phyloP scores from a whole-genome alignment of 805 yeast species.

The Wickerhamiella nectarea region DNA sequence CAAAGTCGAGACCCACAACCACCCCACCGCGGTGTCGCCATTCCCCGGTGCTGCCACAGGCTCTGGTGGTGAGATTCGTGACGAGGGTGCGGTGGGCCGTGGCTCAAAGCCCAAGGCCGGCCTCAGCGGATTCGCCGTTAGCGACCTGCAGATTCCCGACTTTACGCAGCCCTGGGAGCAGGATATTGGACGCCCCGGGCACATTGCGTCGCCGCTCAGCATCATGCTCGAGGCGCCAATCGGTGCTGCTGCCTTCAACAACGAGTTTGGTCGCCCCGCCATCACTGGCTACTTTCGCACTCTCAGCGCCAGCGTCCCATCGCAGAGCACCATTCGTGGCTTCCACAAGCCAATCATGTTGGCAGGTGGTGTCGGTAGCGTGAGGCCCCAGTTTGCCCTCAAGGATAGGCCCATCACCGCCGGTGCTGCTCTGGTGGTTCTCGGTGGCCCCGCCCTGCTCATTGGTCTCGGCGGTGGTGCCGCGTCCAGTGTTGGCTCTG shows the following conservation, averaged over 20 bases:
- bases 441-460: constrained; percentile 96
- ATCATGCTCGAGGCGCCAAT: constrained; percentile 96
- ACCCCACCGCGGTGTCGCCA: constrained; percentile 98
- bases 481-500: constrained; percentile 91
- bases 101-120: constrained; percentile 98
- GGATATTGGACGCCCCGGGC: constrained; percentile 77
- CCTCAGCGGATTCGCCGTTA: constrained; percentile 79
- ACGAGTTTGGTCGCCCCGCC: constrained; percentile 97
- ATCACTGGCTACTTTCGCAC: constrained; percentile 95
- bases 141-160: constrained; percentile 78
- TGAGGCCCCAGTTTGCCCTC: constrained; percentile 82
- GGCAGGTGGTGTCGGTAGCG: constrained; percentile 98
- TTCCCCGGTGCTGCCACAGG: constrained; percentile 99
- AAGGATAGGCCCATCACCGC: constrained; percentile 82
- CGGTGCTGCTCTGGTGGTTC: constrained; percentile 78
- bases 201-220: constrained; percentile 83
- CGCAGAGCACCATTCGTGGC: constrained; percentile 75
- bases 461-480: constrained; percentile 99
- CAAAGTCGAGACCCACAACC: constrained; percentile 97
- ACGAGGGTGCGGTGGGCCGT: constrained; percentile 98
- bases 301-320: constrained; percentile 62
- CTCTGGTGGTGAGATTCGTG: constrained; percentile 99
- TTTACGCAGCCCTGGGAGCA: constrained; percentile 91
- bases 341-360: constrained; percentile 98
- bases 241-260: constrained; percentile 96